Percentiles rank a stretch among this genome's conserved stretches.
These are phyloP conservation scores for Mortierella sp. DNA, from an alignment of 371 early-diverging fungal genomes.

Conservation along the genomic window DNA sequence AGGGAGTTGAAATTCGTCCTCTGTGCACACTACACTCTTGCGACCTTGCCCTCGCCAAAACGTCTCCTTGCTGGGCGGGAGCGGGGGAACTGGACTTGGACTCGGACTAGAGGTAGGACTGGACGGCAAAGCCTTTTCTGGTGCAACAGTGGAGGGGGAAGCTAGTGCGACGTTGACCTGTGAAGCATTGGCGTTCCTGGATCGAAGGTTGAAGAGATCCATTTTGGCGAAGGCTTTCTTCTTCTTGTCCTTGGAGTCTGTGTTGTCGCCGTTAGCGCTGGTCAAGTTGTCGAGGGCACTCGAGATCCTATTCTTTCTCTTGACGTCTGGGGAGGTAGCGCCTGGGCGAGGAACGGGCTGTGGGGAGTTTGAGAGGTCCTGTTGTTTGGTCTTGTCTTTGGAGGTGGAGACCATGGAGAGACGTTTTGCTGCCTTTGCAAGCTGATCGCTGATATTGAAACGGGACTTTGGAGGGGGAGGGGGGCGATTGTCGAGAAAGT, in stretches of 20 bases:
- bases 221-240: slow-evolving; percentile 23
- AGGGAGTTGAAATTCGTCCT: slow-evolving; percentile 11
- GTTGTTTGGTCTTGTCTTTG: slow-evolving; percentile 13
- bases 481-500: slow-evolving; percentile 15
- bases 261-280: slow-evolving; percentile 9
- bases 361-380: slow-evolving; percentile 9
- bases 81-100: too few relatives aligned
- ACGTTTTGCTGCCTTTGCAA: slow-evolving; percentile 38
- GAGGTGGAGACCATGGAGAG: slow-evolving; percentile 40
- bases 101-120: too few relatives aligned
- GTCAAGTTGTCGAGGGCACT: neutral
- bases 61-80: slow-evolving; percentile 40
- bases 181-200: slow-evolving; percentile 14
- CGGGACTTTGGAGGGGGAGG: slow-evolving; percentile 24
- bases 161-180: slow-evolving; percentile 12
- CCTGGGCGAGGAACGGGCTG: slow-evolving; percentile 17
- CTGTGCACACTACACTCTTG: slow-evolving; percentile 12
- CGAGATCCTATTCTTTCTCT: slow-evolving; percentile 15
- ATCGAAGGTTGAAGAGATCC: slow-evolving; percentile 37
- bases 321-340: slow-evolving; percentile 29
- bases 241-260: slow-evolving; percentile 8
- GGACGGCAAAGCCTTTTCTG: slow-evolving; percentile 8
- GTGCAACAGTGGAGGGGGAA: neutral
- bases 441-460: slow-evolving; percentile 35
- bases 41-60: slow-evolving; percentile 22